A percentile compares a stretch with the other conserved stretches of the same genome.
phyloP scores from a whole-genome alignment of 495 filamentous ascomycete species.

The Cercophora scortea region DNA sequence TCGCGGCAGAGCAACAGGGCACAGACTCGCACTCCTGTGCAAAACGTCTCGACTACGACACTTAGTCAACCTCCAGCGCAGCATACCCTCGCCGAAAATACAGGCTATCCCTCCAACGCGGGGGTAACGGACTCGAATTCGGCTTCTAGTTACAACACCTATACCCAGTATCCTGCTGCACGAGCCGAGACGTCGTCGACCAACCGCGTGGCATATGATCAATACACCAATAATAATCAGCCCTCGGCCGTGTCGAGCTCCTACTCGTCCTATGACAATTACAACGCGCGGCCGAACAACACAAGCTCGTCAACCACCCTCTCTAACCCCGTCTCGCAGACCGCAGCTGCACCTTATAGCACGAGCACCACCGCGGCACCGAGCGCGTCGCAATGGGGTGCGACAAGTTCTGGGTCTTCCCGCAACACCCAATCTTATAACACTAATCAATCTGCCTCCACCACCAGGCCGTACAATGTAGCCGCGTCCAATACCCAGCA shows the following conservation, averaged over 20 bases:
- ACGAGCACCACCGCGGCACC: conserved; percentile 7
- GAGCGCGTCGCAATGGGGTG: conserved; percentile 17
- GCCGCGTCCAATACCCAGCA: conserved; percentile 8
- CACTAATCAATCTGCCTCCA: conserved; percentile 6
- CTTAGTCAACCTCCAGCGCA: conserved; percentile 2
- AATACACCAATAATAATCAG: conserved; percentile 11
- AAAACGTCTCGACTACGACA: conserved; percentile 4
- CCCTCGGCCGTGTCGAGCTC: conserved; percentile 7
- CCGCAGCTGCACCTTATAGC: conserved; percentile 14
- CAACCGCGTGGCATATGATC: conserved; percentile 15
- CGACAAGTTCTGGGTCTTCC: conserved; percentile 3
- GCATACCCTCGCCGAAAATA: conserved; percentile 4
- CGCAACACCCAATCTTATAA: conserved; percentile 15
- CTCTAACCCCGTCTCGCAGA: conserved; percentile 10
- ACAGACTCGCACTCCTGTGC: conserved; percentile 14
- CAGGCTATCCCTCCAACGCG: conserved; percentile 3
- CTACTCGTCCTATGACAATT: conserved; percentile 17
- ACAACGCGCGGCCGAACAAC: conserved; percentile 10
- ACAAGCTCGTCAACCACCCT: conserved; percentile 6
- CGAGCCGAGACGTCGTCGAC: conserved; percentile 10
- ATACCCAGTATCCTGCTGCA: conserved; percentile 12
- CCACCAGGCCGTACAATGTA: conserved; percentile 1
- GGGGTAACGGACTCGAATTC: conserved; percentile 6
- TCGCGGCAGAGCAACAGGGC: conserved; percentile 16
- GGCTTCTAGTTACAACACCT: conserved; percentile 10